Evolutionary conservation across 495 filamentous ascomycete species (phyloP), one percentile per base, ranked within the genome.

Genomic region (Geopyxis carbonaria): DNA sequence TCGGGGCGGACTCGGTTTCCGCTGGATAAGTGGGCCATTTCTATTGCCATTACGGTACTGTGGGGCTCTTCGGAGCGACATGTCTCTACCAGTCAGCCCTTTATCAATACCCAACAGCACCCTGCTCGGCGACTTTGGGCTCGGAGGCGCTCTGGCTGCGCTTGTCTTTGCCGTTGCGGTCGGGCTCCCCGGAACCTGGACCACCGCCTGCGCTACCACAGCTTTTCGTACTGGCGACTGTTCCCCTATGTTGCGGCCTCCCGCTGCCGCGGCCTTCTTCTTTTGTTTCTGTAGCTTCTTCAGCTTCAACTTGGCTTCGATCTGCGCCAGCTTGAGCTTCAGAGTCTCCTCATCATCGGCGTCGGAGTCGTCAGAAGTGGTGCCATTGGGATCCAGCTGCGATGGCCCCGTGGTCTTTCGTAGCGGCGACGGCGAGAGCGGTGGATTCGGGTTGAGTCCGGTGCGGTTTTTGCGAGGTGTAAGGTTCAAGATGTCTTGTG

Each of bases 331-430:
- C 51, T 87, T 71, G 45, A 97, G 63, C 44, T 86, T 65, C 22
- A 94, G 57, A 1, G 73, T 85, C 58, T 94, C 86, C 51, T 94
- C 89, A 49, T 97, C 89, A 20, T 95, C 84, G 0, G 82, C 78
- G 5, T 72, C 75, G 2, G 76, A 71, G 1, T 68, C 65, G 18
- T 67, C 57, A 1, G 44, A 53, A 11, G 51, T 53, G 32, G 62
- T 47, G 2, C 51, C 61, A 14, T 63, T 58, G 22, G 57, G 44
- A 9, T 36, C 36, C 3, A 55, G 42, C 5, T 34, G 38, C 11
- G 45, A 50, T n/a, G 51, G 51, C 16, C 46, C 30, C 0, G 51
- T 33, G 18, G 46, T 38, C 6, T 33, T 42, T 10, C 40, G 43
- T n/a, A 49, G 42, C 8, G 45, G 41, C n/a, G 53, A 53, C n/a